Evolutionary conservation across 148 eudicot genomes (phyloP), one percentile per base, ranked within the genome.

Genomic region (Rhododendron kiyosumense): DNA sequence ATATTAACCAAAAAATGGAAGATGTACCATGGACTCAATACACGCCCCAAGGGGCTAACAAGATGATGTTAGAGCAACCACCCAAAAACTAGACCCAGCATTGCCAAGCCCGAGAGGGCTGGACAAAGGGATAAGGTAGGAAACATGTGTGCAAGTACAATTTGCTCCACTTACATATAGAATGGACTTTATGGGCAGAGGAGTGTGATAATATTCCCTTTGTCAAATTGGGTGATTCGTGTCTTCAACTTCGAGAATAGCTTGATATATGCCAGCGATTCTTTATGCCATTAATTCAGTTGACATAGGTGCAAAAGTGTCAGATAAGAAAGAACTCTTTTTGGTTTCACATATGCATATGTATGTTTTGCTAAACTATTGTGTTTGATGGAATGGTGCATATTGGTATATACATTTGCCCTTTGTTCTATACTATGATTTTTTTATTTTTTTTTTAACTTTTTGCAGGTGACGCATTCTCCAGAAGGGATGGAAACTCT

Each of bases 401-500:
- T 36, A 57, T 38, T 54, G 8, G 24, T 2, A 41, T 24, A 34
- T 78, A 34, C 41, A 54, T 26, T 13, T 85, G 43, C n/a, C 43
- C 11, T 78, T 13, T 3, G 48, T 78, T 52, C n/a, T 36, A n/a
- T 41, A 76, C 69, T 74, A 88, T n/a, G 48, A 85, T 41, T 67
- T 69, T 52, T 30, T 54, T 82, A 61, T 20, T 41, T 67, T 69
- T 52, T 30, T 54, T 82, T 69, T 20, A 83, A 83, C 34, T 14
- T 52, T 87, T 7, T 91, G 76, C 85, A 97, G 98, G 99, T 95
- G 54, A 97, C 99, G 81, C 99, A 97, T 90, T 95, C 99, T 32
- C 94, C 95, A 24, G 92, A 93, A 91, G 99, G 99, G 81, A 95
- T 97, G 98, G 93, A 93, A 63, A 97, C 98, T 20, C 86, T 97